Conservation (phyloP, 164 flowering plant genomes). For the Liquidambar formosana region DNA sequence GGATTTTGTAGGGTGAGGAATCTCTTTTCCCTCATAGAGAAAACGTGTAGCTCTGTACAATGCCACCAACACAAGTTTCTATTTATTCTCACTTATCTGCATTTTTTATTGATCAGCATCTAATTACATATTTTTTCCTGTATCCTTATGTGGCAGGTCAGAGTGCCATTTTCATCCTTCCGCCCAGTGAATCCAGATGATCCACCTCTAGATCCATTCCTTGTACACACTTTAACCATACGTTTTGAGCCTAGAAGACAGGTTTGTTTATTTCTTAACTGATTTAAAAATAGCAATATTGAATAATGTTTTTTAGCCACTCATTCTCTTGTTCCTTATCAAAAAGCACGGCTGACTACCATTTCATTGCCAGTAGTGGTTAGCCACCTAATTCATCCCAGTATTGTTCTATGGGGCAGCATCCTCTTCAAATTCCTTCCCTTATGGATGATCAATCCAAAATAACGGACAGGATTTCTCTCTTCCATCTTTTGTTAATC, state of each 20-base stretch:
- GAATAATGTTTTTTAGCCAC: background rate
- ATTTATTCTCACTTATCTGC: background rate
- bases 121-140: background rate
- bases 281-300: background rate
- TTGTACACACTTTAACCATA: conserved; percentile 89
- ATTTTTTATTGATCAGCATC: background rate
- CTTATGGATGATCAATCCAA: too few species aligned
- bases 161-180: conserved; percentile 88
- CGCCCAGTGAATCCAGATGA: conserved; percentile 92
- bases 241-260: conserved; percentile 97
- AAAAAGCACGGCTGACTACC: too few species aligned
- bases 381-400: too few species aligned
- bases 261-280: conserved; percentile 43
- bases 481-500: too few species aligned
- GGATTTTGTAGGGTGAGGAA: conserved; percentile 89
- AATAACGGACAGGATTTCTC: too few species aligned
- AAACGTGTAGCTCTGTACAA: too few species aligned
- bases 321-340: background rate
- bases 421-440: too few species aligned
- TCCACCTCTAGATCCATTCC: conserved; percentile 95
- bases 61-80: background rate
- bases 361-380: too few species aligned
- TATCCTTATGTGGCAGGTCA: conserved; percentile 52
- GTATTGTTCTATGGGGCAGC: too few species aligned
- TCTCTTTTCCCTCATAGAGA: conserved; percentile 2